Evolutionary conservation across 192 early-diverging fungal genomes (phyloP), one percentile per base, ranked within the genome.

Genomic region (Podila horticola): DNA sequence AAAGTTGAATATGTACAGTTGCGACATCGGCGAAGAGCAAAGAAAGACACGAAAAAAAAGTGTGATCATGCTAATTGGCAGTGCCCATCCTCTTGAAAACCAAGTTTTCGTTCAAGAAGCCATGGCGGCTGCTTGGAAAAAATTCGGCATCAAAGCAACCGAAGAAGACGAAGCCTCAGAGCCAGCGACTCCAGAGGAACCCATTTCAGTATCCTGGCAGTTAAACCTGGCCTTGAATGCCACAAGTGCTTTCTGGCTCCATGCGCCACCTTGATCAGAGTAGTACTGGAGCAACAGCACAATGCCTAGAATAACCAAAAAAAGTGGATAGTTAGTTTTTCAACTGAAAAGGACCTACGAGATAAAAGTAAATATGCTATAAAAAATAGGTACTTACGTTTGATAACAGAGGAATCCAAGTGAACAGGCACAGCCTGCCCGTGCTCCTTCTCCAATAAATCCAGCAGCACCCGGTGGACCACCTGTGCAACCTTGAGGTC

Each of bases 271-370:
- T 33, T 63, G 70, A 55, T 81, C 77, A 11, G 77, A 60, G n/a
- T 81, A 81, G 28, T 81, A 73, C n/a, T 66, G 55, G 12, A 81
- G 61, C 0, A 81, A 22, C 9, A 61, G 26, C 29, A 55, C 29
- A 29, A 81, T 52, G n/a, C 66, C 77, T 81, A 73, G 10, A 1
- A 49, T 4, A 3, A 34, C 4, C 1, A 33, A 29, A 65, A 59
- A 57, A 19, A 22, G 12, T 33, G n/a, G 13, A 12, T n/a, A 1
- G 20, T 22, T 61, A 59, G 19, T 55, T n/a, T n/a, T n/a, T 9
- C n/a, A 55, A 9, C 0, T 24, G 52, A 55, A 55, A 20, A 55
- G 17, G 24, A 22, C 6, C 2, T 26, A 2, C 20, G 24, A 52
- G 50, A 52, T 2, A 52, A 52, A 33, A 20, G 24, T 28, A 45